Evolutionary conservation across 2,329 filamentous ascomycete genomes (phyloP), one percentile per base, ranked within the genome.

Genomic region (Fusarium denticulatum): DNA sequence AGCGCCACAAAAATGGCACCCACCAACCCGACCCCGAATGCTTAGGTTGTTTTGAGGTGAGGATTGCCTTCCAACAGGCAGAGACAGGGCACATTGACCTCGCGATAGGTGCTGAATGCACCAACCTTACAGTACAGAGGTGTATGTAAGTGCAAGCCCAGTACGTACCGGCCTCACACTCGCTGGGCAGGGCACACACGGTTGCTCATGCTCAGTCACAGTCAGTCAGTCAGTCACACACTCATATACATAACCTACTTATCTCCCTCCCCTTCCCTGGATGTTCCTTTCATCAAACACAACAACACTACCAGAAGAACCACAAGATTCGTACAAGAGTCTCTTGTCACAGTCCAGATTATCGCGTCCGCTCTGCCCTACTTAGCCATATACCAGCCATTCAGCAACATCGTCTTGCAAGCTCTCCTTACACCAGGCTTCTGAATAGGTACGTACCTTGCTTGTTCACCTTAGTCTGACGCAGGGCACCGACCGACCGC

Each of bases 281-380:
- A 76, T 79, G 75, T 67, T 78, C 58, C 77, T 26, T 43, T 81
- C 79, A 76, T 80, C 80, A 85, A 81, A 84, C 87, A 86, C 83
- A 87, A 83, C 82, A 86, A 84, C 81, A 84, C 83, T 80, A 79
- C 69, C 84, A 85, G 83, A 81, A 83, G 85, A 86, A 84, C 85
- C 85, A 82, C 82, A 85, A 82, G 81, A 83, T 84, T 85, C 82
- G 80, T 80, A 85, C 82, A 83, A 88, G 87, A 88, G 85, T 88
- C 85, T 85, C 83, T 84, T 85, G 88, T 90, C 88, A 88, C 88
- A 88, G 88, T 87, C 85, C 83, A 82, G 87, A 87, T 86, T 82
- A 83, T 89, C 87, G 85, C 87, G 83, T 82, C 87, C 88, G 87
- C 86, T 81, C 75, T 78, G 77, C 76, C 64, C 78, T 79, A 75